These are phyloP conservation scores for Solanum arcanum DNA, from an alignment of 257 asterid species.

Conservation along the genomic window DNA sequence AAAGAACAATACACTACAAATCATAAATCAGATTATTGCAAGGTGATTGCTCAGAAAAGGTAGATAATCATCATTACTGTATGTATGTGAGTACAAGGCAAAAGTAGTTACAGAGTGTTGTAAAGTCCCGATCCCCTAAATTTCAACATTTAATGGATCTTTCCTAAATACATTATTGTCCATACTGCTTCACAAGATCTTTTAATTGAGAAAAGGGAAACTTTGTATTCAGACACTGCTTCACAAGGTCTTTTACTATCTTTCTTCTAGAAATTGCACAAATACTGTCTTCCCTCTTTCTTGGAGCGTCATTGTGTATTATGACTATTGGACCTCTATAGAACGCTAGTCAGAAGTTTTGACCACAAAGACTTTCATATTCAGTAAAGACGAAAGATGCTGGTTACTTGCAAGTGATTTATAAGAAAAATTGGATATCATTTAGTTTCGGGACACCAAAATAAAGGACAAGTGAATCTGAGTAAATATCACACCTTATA, in stretches of 20 bases:
- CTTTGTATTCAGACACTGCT: neutral
- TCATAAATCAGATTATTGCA: neutral
- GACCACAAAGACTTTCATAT: neutral
- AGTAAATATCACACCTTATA: neutral
- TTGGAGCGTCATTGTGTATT: neutral
- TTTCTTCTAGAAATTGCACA: neutral
- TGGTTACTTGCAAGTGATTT: neutral
- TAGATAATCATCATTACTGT: neutral
- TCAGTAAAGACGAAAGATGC: neutral
- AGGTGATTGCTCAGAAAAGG: neutral
- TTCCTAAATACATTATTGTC: neutral
- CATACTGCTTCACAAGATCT: neutral
- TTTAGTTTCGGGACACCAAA: neutral
- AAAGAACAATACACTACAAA: neutral
- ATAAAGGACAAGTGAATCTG: neutral
- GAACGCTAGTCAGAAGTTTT: neutral
- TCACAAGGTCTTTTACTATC: neutral
- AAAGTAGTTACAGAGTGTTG: neutral
- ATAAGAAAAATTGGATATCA: neutral
- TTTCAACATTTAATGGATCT: neutral
- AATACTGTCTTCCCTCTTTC: neutral
- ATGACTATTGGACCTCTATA: neutral
- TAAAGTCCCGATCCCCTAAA: neutral
- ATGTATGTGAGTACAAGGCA: neutral
- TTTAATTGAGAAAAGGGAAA: neutral